Base-by-base conservation (phyloP, 2,329 filamentous ascomycete genomes). In the Aureobasidium leucospermi region DNA sequence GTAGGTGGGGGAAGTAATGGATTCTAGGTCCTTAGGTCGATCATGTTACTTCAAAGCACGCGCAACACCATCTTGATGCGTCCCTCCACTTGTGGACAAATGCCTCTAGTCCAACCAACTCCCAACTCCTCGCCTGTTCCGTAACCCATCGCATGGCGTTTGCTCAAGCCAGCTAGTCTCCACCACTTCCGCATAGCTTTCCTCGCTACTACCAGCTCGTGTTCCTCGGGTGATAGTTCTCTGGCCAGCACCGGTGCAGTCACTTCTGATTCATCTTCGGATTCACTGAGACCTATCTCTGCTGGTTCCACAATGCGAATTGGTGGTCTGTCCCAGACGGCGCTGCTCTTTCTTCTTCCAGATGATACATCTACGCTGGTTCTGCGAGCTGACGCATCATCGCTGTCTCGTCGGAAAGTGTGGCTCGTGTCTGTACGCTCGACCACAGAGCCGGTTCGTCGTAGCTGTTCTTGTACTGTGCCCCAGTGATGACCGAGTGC, bases 61-160 rank as follows among this genome's bases (percentile, higher is more conserved):
- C 42, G 31, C 19, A 58, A 28, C 29, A 58, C 43, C 43, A 70
- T 69, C 53, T 61, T 65, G 60, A 96, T 95, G 49, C 90, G 81
- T 1, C 89, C 90, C 70, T 96, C 90, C 8, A 93, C 62, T 60
- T 81, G 81, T 0, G 91, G 91, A 59, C 86, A 84, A 70, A 96
- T 92, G 1, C 89, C 87, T 63, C 82, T 84, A 8, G 89, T 93
- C 90, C 90, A 96, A 64, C 86, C 81, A 2, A 81, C 79, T 39
- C 75, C 75, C 34, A 87, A 84, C 53, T 85, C 81, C 62, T 85
- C 84, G 0, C 76, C 80, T 53, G 84, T 78, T 60, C 80, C 78
- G 61, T 89, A 79, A 15, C 81, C 79, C 58, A 76, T 70, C 6
- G 67, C 69, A 9, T 76, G 70, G 39, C 71, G 66, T 0, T 72